Percentiles rank a stretch among this genome's conserved stretches.
phyloP scores from a whole-genome alignment of 2,329 filamentous ascomycete genomes.

The Aspergillus ruber region DNA sequence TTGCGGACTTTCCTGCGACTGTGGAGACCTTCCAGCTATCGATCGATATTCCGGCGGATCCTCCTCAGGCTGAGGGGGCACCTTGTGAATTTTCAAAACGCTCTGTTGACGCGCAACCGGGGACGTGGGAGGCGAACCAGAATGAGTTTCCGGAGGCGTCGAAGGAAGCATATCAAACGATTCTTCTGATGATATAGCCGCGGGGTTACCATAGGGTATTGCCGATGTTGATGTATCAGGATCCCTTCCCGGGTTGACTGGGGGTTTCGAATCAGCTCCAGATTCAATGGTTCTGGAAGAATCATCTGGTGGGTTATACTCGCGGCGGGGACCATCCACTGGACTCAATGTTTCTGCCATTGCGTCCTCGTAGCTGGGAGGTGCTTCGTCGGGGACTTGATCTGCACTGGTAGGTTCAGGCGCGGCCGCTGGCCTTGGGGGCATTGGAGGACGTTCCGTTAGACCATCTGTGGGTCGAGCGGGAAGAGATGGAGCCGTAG shows the following conservation, averaged over 20 bases:
- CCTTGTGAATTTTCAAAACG: conserved; percentile 24
- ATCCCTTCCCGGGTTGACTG: conserved; percentile 24
- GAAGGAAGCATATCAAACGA: conserved; percentile 36
- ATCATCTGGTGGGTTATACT: conserved; percentile 41
- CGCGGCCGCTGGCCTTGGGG: conserved; percentile 30
- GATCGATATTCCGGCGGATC: conserved; percentile 26
- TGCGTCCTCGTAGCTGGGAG: conserved; percentile 90
- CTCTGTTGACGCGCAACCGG: conserved; percentile 26
- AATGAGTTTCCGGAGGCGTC: conserved; percentile 29
- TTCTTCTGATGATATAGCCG: conserved; percentile 27
- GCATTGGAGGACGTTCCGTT: conserved; percentile 32
- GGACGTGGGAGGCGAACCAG: conserved; percentile 25
- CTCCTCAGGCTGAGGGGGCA: conserved; percentile 18
- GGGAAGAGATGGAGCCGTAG: conserved; percentile 17
- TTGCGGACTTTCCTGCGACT: conserved; percentile 6
- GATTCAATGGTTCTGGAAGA: conserved; percentile 24
- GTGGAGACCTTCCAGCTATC: conserved; percentile 15
- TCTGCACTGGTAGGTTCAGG: conserved; percentile 18
- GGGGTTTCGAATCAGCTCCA: conserved; percentile 33
- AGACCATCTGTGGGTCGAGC: conserved; percentile 16
- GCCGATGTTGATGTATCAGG: conserved; percentile 23
- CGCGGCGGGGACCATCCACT: conserved; percentile 60
- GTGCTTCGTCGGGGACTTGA: conserved; percentile 60
- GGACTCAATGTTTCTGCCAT: conserved; percentile 73
- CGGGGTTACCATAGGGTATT: conserved; percentile 13